Percentiles rank a stretch among this genome's conserved stretches.
These are phyloP conservation scores for Fusarium longipes DNA, from an alignment of 2,329 filamentous ascomycete genomes.

Conservation along the genomic window DNA sequence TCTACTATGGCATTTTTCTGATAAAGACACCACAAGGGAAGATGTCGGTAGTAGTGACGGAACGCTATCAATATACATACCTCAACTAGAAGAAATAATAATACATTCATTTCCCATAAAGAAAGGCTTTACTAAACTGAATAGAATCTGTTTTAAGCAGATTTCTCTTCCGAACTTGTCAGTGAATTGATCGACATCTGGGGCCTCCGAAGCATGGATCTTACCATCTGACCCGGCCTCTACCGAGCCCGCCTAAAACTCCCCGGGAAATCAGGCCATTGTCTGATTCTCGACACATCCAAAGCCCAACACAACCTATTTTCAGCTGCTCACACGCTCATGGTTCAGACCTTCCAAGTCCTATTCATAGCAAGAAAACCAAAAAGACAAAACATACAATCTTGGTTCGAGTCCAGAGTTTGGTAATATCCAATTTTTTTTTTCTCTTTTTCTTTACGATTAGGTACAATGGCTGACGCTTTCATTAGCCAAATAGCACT, in stretches of 20 bases:
- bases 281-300: slow-evolving; percentile 8
- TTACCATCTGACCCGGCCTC: slow-evolving; percentile 32
- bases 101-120: neutral
- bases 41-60: neutral
- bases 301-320: neutral
- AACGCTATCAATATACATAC: neutral
- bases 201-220: slow-evolving; percentile 11
- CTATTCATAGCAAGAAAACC: too few relatives aligned
- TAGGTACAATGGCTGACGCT: neutral
- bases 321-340: slow-evolving; percentile 1
- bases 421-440: too few relatives aligned
- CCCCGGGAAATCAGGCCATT: slow-evolving; percentile 31
- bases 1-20: neutral
- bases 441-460: neutral
- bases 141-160: too few relatives aligned
- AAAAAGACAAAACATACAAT: too few relatives aligned
- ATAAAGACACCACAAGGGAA: too few relatives aligned
- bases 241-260: slow-evolving; percentile 26
- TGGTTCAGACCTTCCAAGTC: too few relatives aligned
- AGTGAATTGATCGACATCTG: slow-evolving; percentile 1
- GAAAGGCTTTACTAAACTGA: neutral
- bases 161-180: neutral
- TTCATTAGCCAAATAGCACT: neutral
- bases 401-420: too few relatives aligned
- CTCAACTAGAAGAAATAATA: neutral